These are phyloP conservation scores for Aspergillus novoparasiticus DNA, from an alignment of 2,329 filamentous ascomycete species.

Conservation along the genomic window DNA sequence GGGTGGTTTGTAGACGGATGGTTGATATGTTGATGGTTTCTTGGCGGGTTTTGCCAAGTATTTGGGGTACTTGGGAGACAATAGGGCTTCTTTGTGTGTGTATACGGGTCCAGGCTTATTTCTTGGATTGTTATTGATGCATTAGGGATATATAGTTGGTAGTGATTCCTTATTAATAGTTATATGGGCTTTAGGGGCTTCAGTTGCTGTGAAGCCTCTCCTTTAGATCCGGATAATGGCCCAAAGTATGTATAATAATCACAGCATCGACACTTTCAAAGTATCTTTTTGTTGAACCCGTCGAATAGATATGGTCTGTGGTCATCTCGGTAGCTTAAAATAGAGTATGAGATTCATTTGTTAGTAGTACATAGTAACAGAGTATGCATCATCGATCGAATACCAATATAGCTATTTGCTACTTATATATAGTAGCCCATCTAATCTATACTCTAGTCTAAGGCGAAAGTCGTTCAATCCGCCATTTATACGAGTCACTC, in stretches of 20 bases:
- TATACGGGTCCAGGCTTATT: not conserved
- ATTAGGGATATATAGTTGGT: not conserved
- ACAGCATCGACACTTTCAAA: too few relatives aligned
- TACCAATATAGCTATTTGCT: not conserved
- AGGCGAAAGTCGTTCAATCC: conserved; percentile 44
- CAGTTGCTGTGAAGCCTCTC: not conserved
- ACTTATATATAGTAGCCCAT: not conserved
- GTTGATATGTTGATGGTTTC: not conserved
- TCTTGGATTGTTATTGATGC: not conserved
- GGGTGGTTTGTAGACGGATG: not conserved
- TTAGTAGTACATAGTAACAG: not conserved
- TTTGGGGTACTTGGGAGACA: not conserved
- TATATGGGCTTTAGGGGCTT: not conserved
- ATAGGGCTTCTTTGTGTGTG: not conserved
- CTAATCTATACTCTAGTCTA: conserved; percentile 21
- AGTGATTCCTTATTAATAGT: not conserved
- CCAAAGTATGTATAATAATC: too few relatives aligned
- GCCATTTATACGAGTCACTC: conserved; percentile 48
- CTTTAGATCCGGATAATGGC: not conserved
- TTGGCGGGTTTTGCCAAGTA: not conserved
- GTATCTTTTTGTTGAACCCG: not conserved
- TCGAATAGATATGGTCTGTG: not conserved
- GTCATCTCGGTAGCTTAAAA: not conserved
- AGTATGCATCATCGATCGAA: not conserved
- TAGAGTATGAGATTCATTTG: not conserved